These are phyloP conservation scores for Metschnikowia bowlesiae DNA, from an alignment of 805 yeast species.

Conservation along the genomic window DNA sequence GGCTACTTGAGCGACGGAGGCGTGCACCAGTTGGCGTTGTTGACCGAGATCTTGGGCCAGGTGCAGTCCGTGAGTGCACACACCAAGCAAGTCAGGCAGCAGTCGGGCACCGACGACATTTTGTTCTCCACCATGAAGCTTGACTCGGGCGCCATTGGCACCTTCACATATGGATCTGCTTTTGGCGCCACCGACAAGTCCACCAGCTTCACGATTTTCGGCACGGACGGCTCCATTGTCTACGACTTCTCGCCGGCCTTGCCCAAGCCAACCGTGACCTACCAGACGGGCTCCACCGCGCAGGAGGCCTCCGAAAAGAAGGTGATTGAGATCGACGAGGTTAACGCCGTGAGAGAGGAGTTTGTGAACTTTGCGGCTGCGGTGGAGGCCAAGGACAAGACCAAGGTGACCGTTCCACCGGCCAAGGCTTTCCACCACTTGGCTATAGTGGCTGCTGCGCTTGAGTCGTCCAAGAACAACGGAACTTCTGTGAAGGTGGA, in stretches of 20 bases:
- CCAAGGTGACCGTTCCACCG: constrained; percentile 56
- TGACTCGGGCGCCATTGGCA: constrained; percentile 65
- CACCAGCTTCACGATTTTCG: constrained; percentile 65
- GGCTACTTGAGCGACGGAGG: constrained; percentile 94
- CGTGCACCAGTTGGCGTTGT: constrained; percentile 87
- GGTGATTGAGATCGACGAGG: constrained; percentile 40
- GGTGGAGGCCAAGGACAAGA: constrained; percentile 58
- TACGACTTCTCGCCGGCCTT: constrained; percentile 59
- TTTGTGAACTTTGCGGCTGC: constrained; percentile 52
- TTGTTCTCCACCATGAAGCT: constrained; percentile 65
- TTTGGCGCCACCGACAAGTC: constrained; percentile 77
- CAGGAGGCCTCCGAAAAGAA: constrained; percentile 51
- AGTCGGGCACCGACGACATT: constrained; percentile 79
- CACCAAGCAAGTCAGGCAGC: constrained; percentile 70
- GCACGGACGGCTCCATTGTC: constrained; percentile 69
- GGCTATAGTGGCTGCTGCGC: constrained; percentile 82
- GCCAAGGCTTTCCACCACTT: constrained; percentile 85
- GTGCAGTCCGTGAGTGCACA: constrained; percentile 68
- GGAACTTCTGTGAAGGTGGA: constrained; percentile 51
- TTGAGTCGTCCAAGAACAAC: constrained; percentile 58
- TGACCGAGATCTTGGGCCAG: constrained; percentile 77
- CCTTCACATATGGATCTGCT: constrained; percentile 82
- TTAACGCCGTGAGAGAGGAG: constrained; percentile 42
- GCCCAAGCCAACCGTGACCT: constrained; percentile 36
- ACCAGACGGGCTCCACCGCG: constrained; percentile 28